Conservation (phyloP, 106 monocot species). For the Cymbidium sinense region DNA sequence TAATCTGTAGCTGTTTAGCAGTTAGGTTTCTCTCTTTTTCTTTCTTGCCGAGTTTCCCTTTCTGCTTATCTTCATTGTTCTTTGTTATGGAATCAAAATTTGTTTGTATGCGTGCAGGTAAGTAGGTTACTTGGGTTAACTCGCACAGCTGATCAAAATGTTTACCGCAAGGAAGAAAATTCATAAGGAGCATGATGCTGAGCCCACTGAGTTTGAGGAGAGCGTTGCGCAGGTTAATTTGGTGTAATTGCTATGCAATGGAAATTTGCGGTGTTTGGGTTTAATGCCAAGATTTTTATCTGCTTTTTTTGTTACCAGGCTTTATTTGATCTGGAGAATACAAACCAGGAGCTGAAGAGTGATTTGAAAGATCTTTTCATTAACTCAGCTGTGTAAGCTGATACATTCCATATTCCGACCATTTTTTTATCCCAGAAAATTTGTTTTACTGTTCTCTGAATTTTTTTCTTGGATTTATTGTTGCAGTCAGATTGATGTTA, state of each 20-base stretch:
- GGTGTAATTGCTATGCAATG: background rate
- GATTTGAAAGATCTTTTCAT: slow-evolving; percentile 91
- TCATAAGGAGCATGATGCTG: slow-evolving; percentile 19
- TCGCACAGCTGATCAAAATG: slow-evolving; percentile 8
- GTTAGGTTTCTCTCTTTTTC: background rate
- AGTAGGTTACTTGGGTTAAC: background rate
- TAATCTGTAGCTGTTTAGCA: background rate
- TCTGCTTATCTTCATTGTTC: background rate
- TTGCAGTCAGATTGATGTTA: slow-evolving; percentile 69
- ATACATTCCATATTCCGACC: background rate
- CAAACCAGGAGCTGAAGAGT: slow-evolving; percentile 79
- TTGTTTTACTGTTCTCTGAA: background rate
- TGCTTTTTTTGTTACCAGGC: slow-evolving; percentile 27
- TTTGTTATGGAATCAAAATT: background rate
- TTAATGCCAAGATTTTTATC: background rate
- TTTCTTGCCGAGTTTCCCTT: too few relatives aligned
- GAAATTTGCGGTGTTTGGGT: background rate
- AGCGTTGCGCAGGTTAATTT: slow-evolving; percentile 16
- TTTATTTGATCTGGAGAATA: slow-evolving; percentile 81
- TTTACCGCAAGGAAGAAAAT: slow-evolving; percentile 24
- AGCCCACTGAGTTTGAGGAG: slow-evolving; percentile 21
- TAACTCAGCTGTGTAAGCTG: slow-evolving; percentile 60
- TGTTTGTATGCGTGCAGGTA: background rate
- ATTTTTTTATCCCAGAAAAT: background rate
- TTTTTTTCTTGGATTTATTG: background rate